Evolutionary conservation across 2,329 filamentous ascomycete species (phyloP), one percentile per base, ranked within the genome.

Genomic region (Cryphonectria radicalis): DNA sequence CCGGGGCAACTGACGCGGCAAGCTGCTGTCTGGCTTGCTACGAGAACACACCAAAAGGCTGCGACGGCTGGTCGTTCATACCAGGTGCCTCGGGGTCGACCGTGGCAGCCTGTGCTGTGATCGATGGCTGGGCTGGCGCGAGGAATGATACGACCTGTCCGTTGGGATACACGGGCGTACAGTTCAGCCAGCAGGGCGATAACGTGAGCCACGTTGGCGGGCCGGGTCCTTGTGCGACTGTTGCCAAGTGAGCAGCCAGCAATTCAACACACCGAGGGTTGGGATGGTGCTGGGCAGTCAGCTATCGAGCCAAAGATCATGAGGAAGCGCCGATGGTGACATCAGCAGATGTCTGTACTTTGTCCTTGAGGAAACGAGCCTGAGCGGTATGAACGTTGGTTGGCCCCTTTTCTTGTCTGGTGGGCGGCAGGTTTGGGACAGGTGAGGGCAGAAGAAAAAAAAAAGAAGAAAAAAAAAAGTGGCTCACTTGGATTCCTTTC

Each of bases 1-100:
- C 67, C 17, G 69, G 57, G 8, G 42, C 69, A 11, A 60, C 46
- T 6, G 50, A 69, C 32, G 60, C 72, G 3, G 62, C 28, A 11
- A 59, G 46, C 25, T 73, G 72, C 66, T 73, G 72, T 35, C 11
- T 63, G 3, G 46, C 66, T n/a, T 73, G 72, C 64, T 71, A 62
- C 59, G 55, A 50, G n/a, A n/a, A 46, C 2, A 53, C 66, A 11
- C n/a, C 65, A 1, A 40, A 63, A 2, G 72, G 72, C 35, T 73
- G 72, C 53, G 62, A 73, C 50, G 62, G 69, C 3, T 73, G 72
- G 72, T 50, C 66, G 3, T 73, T 66, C 28, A 65, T 64, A 60
- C 70, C 70, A 1, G 69, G 65, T 28, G 67, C 35, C 50, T 71
- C 69, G 28, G 68, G 13, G 63, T 65, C 22, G 57, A 68, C 19